phyloP scores from a whole-genome alignment of 1,284 basidiomycete species.

The Crucibulum parvulum region DNA sequence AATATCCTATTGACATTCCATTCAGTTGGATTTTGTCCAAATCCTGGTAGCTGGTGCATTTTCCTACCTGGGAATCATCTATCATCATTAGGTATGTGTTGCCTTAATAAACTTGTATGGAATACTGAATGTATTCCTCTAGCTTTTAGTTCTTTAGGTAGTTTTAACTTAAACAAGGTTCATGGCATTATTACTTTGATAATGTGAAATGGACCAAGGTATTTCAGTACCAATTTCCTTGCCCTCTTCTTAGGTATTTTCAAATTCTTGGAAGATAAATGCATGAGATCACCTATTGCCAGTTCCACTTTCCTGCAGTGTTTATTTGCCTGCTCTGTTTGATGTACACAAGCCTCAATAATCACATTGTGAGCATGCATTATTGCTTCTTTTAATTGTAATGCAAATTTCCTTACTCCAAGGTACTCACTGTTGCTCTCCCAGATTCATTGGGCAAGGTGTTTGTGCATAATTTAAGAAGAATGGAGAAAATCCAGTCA shows the following conservation, averaged over 20 bases:
- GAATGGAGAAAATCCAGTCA: conserved; percentile 37
- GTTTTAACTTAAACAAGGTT: too few relatives aligned
- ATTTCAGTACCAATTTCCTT: too few relatives aligned
- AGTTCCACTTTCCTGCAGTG: neutral
- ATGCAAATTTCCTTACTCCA: conserved; percentile 30
- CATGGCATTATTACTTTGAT: too few relatives aligned
- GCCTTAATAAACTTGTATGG: conserved; percentile 3
- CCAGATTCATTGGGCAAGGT: conserved; percentile 35
- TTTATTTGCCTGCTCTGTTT: conserved; percentile 10
- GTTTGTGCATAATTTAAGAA: conserved; percentile 28
- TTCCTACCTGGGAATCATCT: conserved; percentile 23
- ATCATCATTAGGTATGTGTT: conserved; percentile 33
- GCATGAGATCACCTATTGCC: neutral
- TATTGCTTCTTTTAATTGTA: conserved; percentile 25
- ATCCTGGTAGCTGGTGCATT: conserved; percentile 16
- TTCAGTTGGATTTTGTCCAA: conserved; percentile 18
- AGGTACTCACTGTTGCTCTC: conserved; percentile 19
- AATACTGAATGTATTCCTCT: too few relatives aligned
- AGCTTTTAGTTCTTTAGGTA: too few relatives aligned
- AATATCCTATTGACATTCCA: conserved; percentile 24
- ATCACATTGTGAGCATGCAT: conserved; percentile 41
- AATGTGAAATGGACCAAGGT: too few relatives aligned
- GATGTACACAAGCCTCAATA: conserved; percentile 32
- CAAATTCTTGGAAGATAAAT: too few relatives aligned
- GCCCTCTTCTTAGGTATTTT: too few relatives aligned